Evolutionary conservation across 2,329 filamentous ascomycete species (phyloP).

Genomic region (Claviceps maximensis): DNA sequence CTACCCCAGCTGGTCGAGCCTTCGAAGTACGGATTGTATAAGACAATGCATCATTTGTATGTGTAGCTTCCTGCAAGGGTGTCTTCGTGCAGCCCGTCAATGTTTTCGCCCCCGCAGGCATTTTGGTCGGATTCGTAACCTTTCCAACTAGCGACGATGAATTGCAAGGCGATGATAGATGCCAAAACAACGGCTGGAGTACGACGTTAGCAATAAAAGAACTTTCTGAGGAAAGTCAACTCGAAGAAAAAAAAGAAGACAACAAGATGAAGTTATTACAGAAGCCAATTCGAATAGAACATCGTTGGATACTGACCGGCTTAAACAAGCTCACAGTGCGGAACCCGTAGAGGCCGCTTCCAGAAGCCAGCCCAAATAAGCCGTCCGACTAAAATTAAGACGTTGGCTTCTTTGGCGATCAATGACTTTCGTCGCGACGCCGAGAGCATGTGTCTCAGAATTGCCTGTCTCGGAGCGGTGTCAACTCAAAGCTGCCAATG

Average conservation of each 20-base stretch:
- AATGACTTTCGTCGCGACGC: background rate
- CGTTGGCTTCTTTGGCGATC: conserved; percentile 3
- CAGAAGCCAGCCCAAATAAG: background rate
- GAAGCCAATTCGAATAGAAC: background rate
- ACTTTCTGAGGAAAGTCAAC: background rate
- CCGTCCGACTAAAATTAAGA: background rate
- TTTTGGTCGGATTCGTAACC: conserved; percentile 13
- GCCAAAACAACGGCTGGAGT: background rate
- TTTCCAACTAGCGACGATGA: background rate
- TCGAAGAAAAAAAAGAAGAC: background rate
- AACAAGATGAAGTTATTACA: background rate
- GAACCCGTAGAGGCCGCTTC: background rate
- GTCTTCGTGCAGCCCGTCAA: conserved; percentile 11
- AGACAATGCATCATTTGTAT: background rate
- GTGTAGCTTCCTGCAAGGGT: conserved; percentile 10
- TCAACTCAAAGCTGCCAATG: conserved; percentile 18
- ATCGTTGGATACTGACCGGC: background rate
- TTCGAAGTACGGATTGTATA: conserved; percentile 15
- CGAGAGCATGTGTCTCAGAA: conserved; percentile 14
- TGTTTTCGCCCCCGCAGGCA: conserved; percentile 10
- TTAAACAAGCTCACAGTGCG: background rate
- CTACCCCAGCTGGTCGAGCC: conserved; percentile 13
- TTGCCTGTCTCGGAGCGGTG: conserved; percentile 19
- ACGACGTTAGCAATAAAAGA: background rate
- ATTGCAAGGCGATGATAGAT: background rate